These are phyloP conservation scores for Neonectria coccinea DNA, from an alignment of 2,329 filamentous ascomycete genomes.

Conservation along the genomic window DNA sequence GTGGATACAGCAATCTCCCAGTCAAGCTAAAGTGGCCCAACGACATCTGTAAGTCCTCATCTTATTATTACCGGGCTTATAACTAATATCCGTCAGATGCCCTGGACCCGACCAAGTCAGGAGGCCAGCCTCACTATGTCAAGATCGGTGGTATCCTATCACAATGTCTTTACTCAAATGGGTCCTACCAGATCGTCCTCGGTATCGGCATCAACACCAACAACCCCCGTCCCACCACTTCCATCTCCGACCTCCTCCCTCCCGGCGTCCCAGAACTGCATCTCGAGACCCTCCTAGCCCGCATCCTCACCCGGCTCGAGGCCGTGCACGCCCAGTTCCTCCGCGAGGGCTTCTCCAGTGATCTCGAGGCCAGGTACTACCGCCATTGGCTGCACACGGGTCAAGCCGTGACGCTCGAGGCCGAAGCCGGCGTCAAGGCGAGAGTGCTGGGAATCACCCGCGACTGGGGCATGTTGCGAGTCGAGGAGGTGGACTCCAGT, in stretches of 20 bases:
- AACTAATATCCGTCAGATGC: slow-evolving; percentile 62
- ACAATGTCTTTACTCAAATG: slow-evolving; percentile 83
- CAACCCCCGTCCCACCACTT: slow-evolving; percentile 88
- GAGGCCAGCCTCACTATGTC: slow-evolving; percentile 69
- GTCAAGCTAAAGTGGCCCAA: slow-evolving; percentile 98
- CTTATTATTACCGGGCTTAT: rapidly evolving
- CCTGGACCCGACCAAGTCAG: slow-evolving; percentile 68
- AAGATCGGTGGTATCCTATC: slow-evolving; percentile 96
- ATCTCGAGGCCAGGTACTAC: slow-evolving; percentile 84
- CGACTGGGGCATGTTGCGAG: slow-evolving; percentile 90
- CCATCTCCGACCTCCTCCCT: slow-evolving; percentile 78
- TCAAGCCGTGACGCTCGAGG: slow-evolving; percentile 79
- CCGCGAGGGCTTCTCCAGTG: slow-evolving; percentile 76
- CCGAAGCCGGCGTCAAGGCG: slow-evolving; percentile 79
- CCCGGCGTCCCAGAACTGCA: slow-evolving; percentile 67
- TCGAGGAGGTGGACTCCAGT: slow-evolving; percentile 81
- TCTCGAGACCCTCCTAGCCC: slow-evolving; percentile 83
- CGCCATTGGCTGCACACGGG: slow-evolving; percentile 85
- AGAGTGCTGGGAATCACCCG: slow-evolving; percentile 86
- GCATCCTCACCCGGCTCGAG: slow-evolving; percentile 83
- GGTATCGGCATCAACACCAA: slow-evolving; percentile 89
- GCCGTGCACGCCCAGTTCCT: slow-evolving; percentile 81
- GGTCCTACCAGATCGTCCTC: slow-evolving; percentile 85
- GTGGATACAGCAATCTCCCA: slow-evolving; percentile 78
- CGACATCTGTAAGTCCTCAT: slow-evolving; percentile 76